These are phyloP conservation scores for Fraxinus angustifolia DNA, from an alignment of 305 asterid species.

Conservation along the genomic window DNA sequence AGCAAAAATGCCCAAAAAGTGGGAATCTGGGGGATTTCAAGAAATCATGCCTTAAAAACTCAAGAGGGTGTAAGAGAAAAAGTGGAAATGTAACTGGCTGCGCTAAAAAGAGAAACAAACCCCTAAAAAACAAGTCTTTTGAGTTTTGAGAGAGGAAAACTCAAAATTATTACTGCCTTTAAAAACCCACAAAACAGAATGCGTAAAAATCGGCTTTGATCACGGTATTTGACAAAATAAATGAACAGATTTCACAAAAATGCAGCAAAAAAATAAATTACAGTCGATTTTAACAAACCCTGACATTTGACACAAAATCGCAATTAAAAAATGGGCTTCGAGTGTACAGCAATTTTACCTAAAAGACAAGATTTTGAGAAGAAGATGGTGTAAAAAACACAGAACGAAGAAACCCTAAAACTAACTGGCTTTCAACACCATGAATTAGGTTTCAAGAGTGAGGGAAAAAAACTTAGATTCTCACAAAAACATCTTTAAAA, in stretches of 20 bases:
- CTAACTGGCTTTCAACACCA: background rate
- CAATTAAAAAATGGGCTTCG: background rate
- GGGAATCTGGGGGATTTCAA: background rate
- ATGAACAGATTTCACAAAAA: background rate
- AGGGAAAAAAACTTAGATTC: background rate
- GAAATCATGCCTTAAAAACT: background rate
- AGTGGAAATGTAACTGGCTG: background rate
- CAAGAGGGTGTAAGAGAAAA: background rate
- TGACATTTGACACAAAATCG: background rate
- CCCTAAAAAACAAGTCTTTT: background rate
- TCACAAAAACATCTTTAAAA: background rate
- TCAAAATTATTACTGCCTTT: background rate
- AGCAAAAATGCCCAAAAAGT: background rate
- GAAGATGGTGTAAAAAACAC: background rate
- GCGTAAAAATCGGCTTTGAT: background rate
- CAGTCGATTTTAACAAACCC: background rate
- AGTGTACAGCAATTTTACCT: background rate
- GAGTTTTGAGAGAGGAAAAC: background rate
- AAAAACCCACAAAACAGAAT: background rate
- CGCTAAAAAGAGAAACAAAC: background rate
- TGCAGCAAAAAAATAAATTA: background rate
- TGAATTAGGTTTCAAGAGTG: background rate
- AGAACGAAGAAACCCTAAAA: background rate
- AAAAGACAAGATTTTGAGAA: background rate
- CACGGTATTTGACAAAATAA: background rate